Evolutionary conservation across 768 basidiomycete genomes (phyloP).

Genomic region (Lactarius vividus): DNA sequence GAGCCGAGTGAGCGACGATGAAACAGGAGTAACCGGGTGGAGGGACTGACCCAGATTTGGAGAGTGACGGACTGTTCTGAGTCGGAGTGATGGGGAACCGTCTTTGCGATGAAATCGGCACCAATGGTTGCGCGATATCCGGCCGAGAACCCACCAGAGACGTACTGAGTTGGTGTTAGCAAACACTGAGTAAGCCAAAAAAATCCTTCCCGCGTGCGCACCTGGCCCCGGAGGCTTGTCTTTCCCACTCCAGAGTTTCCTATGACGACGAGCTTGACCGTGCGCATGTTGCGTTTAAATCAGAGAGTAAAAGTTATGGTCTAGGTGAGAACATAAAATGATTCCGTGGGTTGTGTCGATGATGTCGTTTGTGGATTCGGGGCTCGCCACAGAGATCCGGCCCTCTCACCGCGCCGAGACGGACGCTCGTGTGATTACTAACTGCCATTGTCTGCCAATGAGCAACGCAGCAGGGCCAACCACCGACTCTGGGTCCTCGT

Average conservation of each 20-base stretch:
- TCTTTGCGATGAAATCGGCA: conserved; percentile 83
- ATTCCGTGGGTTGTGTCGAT: not conserved
- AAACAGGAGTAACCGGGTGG: not conserved
- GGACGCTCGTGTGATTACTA: not conserved
- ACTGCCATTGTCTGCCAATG: too few species aligned
- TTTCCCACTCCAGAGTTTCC: conserved; percentile 86
- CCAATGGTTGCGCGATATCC: conserved; percentile 86
- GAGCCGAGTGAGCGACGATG: conserved; percentile 12
- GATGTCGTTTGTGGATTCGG: not conserved
- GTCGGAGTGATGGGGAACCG: conserved; percentile 56
- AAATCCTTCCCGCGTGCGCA: conserved; percentile 34
- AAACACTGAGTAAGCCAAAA: not conserved
- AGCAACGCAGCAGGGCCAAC: not conserved
- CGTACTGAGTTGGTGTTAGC: conserved; percentile 50
- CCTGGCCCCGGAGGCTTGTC: conserved; percentile 74
- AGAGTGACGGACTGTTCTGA: conserved; percentile 58
- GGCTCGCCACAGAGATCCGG: not conserved
- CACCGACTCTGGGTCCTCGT: not conserved
- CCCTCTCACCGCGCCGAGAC: not conserved
- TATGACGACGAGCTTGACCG: conserved; percentile 78
- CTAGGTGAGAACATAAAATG: not conserved
- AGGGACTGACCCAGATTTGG: conserved; percentile 58
- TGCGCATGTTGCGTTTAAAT: conserved; percentile 46
- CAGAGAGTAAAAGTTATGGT: not conserved
- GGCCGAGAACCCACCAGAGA: conserved; percentile 70